These are phyloP conservation scores for Magnolia changhungtana DNA, from an alignment of 164 flowering plant species.

Conservation along the genomic window DNA sequence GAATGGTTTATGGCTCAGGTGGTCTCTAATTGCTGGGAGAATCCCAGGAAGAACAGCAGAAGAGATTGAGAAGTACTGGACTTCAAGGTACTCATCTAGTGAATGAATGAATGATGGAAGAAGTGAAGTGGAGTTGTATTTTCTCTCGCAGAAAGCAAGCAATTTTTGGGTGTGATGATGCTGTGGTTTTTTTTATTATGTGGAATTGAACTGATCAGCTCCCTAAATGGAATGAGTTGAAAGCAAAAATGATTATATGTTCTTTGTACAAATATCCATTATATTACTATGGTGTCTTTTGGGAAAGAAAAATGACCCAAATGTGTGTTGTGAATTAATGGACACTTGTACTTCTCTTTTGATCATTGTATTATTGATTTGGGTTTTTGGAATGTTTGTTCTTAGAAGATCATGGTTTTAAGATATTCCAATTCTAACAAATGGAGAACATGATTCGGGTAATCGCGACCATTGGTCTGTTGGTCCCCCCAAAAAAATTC, in stretches of 20 bases:
- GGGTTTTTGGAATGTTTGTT: too few species aligned
- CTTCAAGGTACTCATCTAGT: slow-evolving; percentile 28
- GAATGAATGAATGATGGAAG: not conserved
- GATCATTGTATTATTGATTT: too few species aligned
- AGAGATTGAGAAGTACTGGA: slow-evolving; percentile 61
- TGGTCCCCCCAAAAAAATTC: too few species aligned
- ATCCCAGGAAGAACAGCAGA: slow-evolving; percentile 63
- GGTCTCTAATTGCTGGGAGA: slow-evolving; percentile 62
- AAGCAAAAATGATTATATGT: not conserved
- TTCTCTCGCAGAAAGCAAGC: not conserved
- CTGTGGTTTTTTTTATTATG: not conserved
- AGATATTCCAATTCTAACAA: too few species aligned
- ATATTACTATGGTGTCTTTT: not conserved
- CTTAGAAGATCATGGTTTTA: too few species aligned
- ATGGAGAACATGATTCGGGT: too few species aligned
- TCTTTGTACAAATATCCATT: not conserved
- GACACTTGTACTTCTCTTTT: too few species aligned
- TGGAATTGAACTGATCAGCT: not conserved
- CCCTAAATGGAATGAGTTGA: not conserved
- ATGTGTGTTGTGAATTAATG: not conserved
- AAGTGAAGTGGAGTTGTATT: not conserved
- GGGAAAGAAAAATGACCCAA: not conserved
- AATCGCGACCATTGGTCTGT: too few species aligned
- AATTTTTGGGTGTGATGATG: not conserved
- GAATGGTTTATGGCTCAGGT: slow-evolving; percentile 25